Percentiles rank a stretch among this genome's conserved stretches.
Conservation (phyloP, 2,329 filamentous ascomycete species). For the Talaromyces amestolkiae region DNA sequence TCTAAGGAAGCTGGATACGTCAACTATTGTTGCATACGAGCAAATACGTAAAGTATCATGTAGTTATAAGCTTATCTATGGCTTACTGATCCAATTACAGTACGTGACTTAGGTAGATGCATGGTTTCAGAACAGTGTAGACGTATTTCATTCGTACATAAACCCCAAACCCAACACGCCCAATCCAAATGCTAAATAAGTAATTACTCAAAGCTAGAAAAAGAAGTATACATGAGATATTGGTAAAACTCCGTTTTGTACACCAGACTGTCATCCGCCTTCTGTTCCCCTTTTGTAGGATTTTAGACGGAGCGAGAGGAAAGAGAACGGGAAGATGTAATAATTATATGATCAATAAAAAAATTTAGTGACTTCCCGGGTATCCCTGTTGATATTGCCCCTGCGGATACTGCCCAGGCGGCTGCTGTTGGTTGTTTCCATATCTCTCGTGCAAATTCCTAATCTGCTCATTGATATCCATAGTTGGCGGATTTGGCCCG, state of each 20-base stretch:
- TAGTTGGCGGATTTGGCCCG: constrained; percentile 39
- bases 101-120: too few species aligned
- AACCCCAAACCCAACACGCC: background rate
- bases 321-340: background rate
- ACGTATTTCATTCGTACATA: background rate
- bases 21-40: too few species aligned
- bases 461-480: constrained; percentile 86
- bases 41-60: too few species aligned
- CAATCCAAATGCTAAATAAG: background rate
- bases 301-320: background rate
- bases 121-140: background rate
- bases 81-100: too few species aligned
- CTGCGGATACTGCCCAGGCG: constrained; percentile 23
- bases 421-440: constrained; percentile 19
- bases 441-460: constrained; percentile 63
- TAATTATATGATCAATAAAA: background rate
- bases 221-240: background rate
- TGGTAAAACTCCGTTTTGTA: background rate
- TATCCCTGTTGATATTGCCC: constrained; percentile 11
- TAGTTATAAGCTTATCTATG: too few species aligned
- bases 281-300: background rate
- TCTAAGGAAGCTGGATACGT: too few species aligned
- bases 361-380: constrained; percentile 5
- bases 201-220: background rate
- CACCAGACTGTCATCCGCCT: background rate